Evolutionary conservation across 1,284 basidiomycete genomes (phyloP).

Genomic region (Macrocystidia cucumis): DNA sequence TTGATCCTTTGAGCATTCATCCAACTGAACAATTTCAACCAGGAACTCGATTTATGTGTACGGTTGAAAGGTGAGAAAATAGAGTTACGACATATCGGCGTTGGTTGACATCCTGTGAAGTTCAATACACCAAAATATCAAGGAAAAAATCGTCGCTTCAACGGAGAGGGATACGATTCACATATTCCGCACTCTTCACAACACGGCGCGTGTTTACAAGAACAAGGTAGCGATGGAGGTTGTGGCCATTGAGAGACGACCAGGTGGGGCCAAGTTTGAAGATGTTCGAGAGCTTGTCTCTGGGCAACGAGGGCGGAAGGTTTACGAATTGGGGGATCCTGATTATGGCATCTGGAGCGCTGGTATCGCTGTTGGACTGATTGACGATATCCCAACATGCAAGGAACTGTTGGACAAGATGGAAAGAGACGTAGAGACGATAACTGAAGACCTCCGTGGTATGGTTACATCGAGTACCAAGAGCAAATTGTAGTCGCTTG

Average conservation of each 20-base stretch:
- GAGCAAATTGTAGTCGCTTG: conserved; percentile 45
- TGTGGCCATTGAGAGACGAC: conserved; percentile 71
- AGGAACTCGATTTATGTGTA: conserved; percentile 87
- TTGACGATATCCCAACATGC: conserved; percentile 85
- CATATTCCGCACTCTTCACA: conserved; percentile 84
- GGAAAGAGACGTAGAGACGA: conserved; percentile 72
- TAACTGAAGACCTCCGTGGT: conserved; percentile 48
- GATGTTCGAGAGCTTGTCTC: conserved; percentile 81
- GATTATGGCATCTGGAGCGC: conserved; percentile 88
- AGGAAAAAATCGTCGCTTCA: conserved; percentile 80
- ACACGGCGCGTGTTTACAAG: conserved; percentile 88
- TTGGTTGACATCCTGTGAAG: conserved; percentile 21
- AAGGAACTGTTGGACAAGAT: conserved; percentile 65
- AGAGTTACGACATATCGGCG: neutral
- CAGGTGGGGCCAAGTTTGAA: conserved; percentile 84
- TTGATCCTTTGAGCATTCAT: neutral
- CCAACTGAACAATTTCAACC: conserved; percentile 3
- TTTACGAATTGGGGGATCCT: conserved; percentile 82
- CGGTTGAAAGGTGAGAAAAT: conserved; percentile 52
- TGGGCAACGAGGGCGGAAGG: conserved; percentile 68
- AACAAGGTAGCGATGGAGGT: conserved; percentile 80
- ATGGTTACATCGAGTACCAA: conserved; percentile 28
- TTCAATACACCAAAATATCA: conserved; percentile 87
- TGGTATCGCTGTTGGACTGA: conserved; percentile 76
- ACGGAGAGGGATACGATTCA: conserved; percentile 81